Percentiles rank a stretch among this genome's conserved stretches.
Evolutionary conservation across 495 filamentous ascomycete species (phyloP).

Genomic region (Penicillium waksmanii): DNA sequence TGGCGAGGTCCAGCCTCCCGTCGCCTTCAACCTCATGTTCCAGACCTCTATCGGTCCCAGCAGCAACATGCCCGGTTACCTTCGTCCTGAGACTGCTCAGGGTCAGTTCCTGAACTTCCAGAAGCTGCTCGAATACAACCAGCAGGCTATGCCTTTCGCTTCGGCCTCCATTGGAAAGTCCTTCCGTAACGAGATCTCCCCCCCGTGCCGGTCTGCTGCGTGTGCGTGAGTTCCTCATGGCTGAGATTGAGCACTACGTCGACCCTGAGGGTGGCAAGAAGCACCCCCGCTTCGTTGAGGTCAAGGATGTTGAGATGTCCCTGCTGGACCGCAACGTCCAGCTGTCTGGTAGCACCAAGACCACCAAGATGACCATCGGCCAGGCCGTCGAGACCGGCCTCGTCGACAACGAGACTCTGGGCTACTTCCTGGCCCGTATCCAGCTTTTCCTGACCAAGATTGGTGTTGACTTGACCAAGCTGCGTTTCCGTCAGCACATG

Average conservation of each 20-base stretch:
- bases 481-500: constrained; percentile 88
- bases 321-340: constrained; percentile 74
- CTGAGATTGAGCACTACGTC: constrained; percentile 75
- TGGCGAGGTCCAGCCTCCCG: constrained; percentile 63
- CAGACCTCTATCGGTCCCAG: constrained; percentile 71
- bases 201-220: constrained; percentile 66
- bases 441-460: constrained; percentile 72
- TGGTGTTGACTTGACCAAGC: constrained; percentile 69
- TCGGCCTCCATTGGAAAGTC: constrained; percentile 78
- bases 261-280: constrained; percentile 74
- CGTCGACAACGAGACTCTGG: constrained; percentile 86
- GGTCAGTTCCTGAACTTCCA: constrained; percentile 70
- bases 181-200: constrained; percentile 76
- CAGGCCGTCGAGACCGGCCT: constrained; percentile 68
- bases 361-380: constrained; percentile 64
- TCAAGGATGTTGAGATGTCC: constrained; percentile 63
- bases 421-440: constrained; percentile 83
- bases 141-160: constrained; percentile 71
- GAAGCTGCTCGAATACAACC: constrained; percentile 73
- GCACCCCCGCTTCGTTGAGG: constrained; percentile 65
- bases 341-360: constrained; percentile 66
- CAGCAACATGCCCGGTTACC: constrained; percentile 63
- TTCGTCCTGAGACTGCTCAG: constrained; percentile 71
- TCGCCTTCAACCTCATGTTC: constrained; percentile 78
- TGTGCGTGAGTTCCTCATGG: constrained; percentile 75